phyloP scores from a whole-genome alignment of 495 filamentous ascomycete species.

The Penicillium chermesinum region DNA sequence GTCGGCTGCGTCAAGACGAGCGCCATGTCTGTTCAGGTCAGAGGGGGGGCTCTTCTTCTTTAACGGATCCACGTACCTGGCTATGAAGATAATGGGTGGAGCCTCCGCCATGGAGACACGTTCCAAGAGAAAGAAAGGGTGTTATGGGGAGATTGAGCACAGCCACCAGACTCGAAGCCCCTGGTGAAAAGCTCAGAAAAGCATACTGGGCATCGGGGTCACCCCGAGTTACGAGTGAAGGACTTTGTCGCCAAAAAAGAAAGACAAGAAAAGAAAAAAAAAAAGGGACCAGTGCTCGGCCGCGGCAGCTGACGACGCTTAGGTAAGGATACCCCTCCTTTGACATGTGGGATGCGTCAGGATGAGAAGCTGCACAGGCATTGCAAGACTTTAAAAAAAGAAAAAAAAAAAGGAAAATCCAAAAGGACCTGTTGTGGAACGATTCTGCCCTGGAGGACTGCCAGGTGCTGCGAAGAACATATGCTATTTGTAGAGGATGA shows the following conservation, averaged over 20 bases:
- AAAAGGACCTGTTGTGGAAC: too few species aligned
- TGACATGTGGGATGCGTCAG: too few species aligned
- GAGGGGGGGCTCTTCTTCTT: background rate
- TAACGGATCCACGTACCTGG: constrained; percentile 53
- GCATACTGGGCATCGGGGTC: background rate
- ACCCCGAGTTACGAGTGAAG: background rate
- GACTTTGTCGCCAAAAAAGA: too few species aligned
- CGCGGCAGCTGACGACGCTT: constrained; percentile 1
- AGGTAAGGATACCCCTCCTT: background rate
- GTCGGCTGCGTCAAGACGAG: constrained; percentile 87
- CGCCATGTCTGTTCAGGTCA: constrained; percentile 64
- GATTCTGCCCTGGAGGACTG: too few species aligned
- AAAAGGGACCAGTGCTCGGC: background rate
- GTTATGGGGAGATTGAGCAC: background rate
- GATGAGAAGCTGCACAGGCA: too few species aligned
- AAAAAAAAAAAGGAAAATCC: too few species aligned
- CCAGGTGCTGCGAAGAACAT: too few species aligned
- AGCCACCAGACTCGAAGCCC: background rate
- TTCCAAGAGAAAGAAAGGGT: constrained; percentile 3
- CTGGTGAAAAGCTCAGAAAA: background rate
- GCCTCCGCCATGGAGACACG: constrained; percentile 45
- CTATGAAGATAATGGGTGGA: constrained; percentile 72
- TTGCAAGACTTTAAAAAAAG: too few species aligned
- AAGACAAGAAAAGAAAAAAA: background rate
- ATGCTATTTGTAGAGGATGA: too few species aligned